Evolutionary conservation across 1,139 yeast genomes (phyloP).

Genomic region (Geotrichum europaeum): DNA sequence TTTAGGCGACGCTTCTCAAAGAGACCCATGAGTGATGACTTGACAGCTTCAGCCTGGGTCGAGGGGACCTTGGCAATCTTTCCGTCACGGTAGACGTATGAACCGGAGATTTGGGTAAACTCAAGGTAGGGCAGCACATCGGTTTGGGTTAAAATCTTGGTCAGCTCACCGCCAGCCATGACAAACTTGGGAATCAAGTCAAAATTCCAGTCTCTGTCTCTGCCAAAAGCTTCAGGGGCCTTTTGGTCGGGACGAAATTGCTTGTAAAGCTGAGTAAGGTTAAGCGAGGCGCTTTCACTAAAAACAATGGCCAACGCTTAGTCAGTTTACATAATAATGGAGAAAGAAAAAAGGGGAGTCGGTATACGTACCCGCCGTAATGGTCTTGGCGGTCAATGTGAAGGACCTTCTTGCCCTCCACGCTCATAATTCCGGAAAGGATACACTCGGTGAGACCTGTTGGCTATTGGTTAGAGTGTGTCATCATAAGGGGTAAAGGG

Average conservation of each 20-base stretch:
- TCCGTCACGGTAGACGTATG: slow-evolving; percentile 87
- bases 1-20: slow-evolving; percentile 96
- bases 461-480: not conserved
- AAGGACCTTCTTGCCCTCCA: slow-evolving; percentile 92
- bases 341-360: not conserved
- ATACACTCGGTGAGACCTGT: slow-evolving; percentile 90
- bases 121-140: slow-evolving; percentile 94
- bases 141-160: slow-evolving; percentile 90
- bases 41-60: slow-evolving; percentile 82
- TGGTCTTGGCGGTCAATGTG: slow-evolving; percentile 96
- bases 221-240: slow-evolving; percentile 69
- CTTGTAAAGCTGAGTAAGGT: slow-evolving; percentile 44
- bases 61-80: slow-evolving; percentile 93
- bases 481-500: not conserved
- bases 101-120: slow-evolving; percentile 91
- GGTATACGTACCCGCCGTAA: slow-evolving; percentile 58
- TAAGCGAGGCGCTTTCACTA: slow-evolving; percentile 58
- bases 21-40: slow-evolving; percentile 88
- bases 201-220: slow-evolving; percentile 96
- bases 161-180: slow-evolving; percentile 96
- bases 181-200: slow-evolving; percentile 94
- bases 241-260: slow-evolving; percentile 44
- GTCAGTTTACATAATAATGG: not conserved
- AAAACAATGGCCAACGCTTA: not conserved
- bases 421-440: slow-evolving; percentile 85